Base-by-base conservation (phyloP, 495 filamentous ascomycete species). In the Penicilliopsis zonata region DNA sequence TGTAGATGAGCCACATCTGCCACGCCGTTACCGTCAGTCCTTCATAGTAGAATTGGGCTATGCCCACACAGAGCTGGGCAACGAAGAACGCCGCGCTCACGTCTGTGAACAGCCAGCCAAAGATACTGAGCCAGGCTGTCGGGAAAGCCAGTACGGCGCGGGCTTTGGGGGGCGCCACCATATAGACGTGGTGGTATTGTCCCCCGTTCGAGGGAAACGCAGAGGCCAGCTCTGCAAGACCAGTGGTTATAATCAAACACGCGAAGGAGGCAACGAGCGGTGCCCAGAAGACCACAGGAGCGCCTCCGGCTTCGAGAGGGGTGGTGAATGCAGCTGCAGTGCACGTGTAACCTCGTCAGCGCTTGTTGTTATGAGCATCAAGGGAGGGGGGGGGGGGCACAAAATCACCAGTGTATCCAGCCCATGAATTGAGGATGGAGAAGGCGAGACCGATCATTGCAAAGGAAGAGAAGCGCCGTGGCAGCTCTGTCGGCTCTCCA, bases 381-480 rank as follows among this genome's bases (percentile, higher is more conserved):
- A 6, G 13, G 3, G 6, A 18, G 7, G 26, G 26, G 6, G 3
- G 16, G n/a, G 7, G 7, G 3, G 5, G 28, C 15, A 15, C 4
- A 16, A 18, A 16, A 3, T 18, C 16, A 18, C 37, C 38, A n/a
- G 47, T 20, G 19, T 49, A 51, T 5, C 55, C 55, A 18, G 45
- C 37, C 55, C 57, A 61, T n/a, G 57, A 55, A 34, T 56, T 59
- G 3, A 53, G 55, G 26, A 61, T 53, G 2, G 51, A 48, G 30
- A 57, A 59, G 0, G 43, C 49, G 10, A 62, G 25, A 1, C 55
- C 53, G 3, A 57, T 26, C 0, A 52, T 37, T 1, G 53, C 44
- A 10, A 58, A 12, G 20, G 40, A 41, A 13, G 38, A 46, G 35
- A 62, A 58, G 14, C 46, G 45, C n/a, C 53, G 37, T 12, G 35